Evolutionary conservation across 2,329 filamentous ascomycete species (phyloP), one percentile per base, ranked within the genome.

Genomic region (Xenosphaeropsis pyriputrescens): DNA sequence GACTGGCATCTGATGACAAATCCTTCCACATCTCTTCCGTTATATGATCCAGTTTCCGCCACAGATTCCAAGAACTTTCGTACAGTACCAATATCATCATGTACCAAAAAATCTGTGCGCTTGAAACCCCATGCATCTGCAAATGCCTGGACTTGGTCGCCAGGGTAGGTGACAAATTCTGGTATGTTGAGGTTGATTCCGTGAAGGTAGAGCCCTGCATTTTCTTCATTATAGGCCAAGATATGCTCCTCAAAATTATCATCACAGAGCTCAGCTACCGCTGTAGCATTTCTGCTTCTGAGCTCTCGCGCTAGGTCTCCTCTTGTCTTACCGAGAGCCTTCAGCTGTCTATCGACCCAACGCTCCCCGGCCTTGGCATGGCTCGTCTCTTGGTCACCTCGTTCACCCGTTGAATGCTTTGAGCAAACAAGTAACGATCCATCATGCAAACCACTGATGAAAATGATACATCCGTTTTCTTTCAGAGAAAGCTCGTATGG

Each of bases 381-480:
- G 59, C 85, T 95, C 40, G 82, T 47, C 19, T 76, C 69, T 5
- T 66, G 61, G 53, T 93, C 85, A 16, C 59, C 60, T n/a, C 89
- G 73, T 17, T 74, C 65, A 6, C 91, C 91, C 0, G 88, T 96
- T 1, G 91, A 96, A 57, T 98, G 91, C 56, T 98, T 98, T 68
- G 89, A 96, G 71, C 89, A 96, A n/a, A 98, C 88, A 6, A 98
- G 66, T 8, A 98, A 65, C 2, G 84, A 85, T 29, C 75, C 88
- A 50, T 95, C 88, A 51, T 93, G 84, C 16, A 98, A 67, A 12
- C 88, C 91, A 13, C 86, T 80, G 33, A 98, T 77, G 63, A 98
- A 98, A 48, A 98, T 95, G 58, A 98, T 98, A 59, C 91, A 98
- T n/a, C 91, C 91, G 52, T 98, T 98, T 60, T 98, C 91, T 62